These are phyloP conservation scores for Pseudocercospora pini-densiflorae DNA, from an alignment of 2,329 filamentous ascomycete genomes.

Conservation along the genomic window DNA sequence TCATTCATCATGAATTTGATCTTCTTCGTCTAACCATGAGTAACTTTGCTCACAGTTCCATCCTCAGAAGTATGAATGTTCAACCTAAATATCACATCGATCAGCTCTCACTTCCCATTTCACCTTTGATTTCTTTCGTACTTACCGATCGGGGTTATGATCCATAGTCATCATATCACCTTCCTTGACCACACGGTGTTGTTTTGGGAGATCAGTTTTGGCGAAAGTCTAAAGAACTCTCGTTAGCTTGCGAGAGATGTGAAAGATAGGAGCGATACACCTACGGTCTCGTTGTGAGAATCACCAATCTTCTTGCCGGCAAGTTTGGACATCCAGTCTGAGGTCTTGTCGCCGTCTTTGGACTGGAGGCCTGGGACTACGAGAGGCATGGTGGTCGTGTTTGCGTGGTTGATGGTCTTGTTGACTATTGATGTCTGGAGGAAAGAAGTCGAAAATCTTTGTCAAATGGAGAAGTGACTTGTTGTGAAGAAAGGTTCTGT, in stretches of 20 bases:
- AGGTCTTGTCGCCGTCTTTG: conserved; percentile 41
- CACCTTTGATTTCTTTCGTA: not conserved
- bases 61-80: conserved; percentile 56
- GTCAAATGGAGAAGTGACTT: not conserved
- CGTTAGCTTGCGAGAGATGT: not conserved
- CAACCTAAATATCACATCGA: conserved; percentile 36
- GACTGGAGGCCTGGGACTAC: conserved; percentile 53
- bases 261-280: conserved; percentile 4
- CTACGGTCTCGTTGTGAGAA: conserved; percentile 49
- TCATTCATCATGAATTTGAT: not conserved
- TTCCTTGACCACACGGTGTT: conserved; percentile 53
- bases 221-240: conserved; percentile 51
- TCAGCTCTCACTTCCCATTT: no score
- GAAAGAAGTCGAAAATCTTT: not conserved
- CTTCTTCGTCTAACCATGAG: conserved; percentile 45
- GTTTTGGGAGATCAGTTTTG: conserved; percentile 53
- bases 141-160: conserved; percentile 51
- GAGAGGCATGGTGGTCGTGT: conserved; percentile 50
- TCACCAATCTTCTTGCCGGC: conserved; percentile 59
- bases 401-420: not conserved
- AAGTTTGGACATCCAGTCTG: conserved; percentile 54
- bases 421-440: not conserved
- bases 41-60: conserved; percentile 55
- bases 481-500: not conserved
- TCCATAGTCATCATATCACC: conserved; percentile 54